Base-by-base conservation (phyloP, 2,329 filamentous ascomycete genomes). In the Seiridium cupressi region DNA sequence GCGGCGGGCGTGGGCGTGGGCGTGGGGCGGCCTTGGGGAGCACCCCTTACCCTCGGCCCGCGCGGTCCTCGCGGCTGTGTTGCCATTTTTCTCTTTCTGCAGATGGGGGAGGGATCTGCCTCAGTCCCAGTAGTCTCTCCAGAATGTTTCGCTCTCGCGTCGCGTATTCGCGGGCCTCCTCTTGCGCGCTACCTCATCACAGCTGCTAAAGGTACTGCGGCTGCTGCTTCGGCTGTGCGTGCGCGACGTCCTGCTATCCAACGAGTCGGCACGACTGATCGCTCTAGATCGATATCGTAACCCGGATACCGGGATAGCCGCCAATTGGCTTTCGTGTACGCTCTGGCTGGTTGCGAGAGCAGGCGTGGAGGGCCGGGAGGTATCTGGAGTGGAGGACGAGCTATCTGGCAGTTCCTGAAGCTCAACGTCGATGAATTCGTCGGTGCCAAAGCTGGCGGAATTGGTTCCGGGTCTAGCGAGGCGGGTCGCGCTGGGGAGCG, bases 71-170 rank as follows among this genome's bases (percentile, higher is more conserved):
- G 18, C 18, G 59, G 58, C 10, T 32, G 51, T 48, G 46, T 47
- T 48, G 55, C 34, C 59, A 55, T 59, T 35, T 57, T 55, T 51
- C 11, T 40, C 31, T 10, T 48, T 42, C 31, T 44, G 13, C 38
- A 9, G 10, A 5, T 13, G 10, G 35, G 31, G 31, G 10, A 32
- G 55, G 3, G 44, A 35, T 11, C 18, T 40, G 9, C n/a, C 31
- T 42, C 60, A 67, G 51, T 46, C 64, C 65, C 65, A 66, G 58
- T 64, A 66, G 18, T 62, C 57, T 51, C 63, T 66, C 68, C 65
- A 65, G 58, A 60, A 68, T 36, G 59, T 3, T 53, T 64, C 36
- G 61, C 65, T 63, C 38, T 62, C 63, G 44, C 61, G 54, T 61
- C 54, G 51, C 56, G 56, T 40, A 13, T 61, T 57, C 18, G 13